Evolutionary conservation across 805 yeast genomes (phyloP).

Genomic region (Cyberlindnera petersonii): DNA sequence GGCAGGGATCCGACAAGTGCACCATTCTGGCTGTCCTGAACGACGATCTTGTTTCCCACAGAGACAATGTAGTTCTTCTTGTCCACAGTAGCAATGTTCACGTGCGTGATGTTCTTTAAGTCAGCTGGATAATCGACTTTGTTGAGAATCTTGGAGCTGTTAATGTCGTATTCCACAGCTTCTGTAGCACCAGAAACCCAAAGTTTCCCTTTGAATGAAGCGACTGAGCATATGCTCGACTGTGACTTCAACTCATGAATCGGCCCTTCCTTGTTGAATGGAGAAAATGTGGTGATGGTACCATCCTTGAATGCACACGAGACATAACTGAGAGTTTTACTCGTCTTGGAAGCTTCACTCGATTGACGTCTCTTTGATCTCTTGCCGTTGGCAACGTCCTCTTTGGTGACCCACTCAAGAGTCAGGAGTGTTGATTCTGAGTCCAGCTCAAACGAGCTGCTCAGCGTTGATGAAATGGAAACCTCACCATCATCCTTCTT

Average conservation of each 20-base stretch:
- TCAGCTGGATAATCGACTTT: constrained; percentile 16
- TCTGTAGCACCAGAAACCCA: constrained; percentile 29
- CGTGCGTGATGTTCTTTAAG: constrained; percentile 6
- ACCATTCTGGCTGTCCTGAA: constrained; percentile 7
- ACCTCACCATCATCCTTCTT: constrained; percentile 19
- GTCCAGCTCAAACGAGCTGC: constrained; percentile 38
- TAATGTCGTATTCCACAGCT: constrained; percentile 18
- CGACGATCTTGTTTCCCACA: constrained; percentile 7
- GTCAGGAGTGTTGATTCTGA: constrained; percentile 35
- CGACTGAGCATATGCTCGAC: constrained; percentile 18
- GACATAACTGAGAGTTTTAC: constrained; percentile 24
- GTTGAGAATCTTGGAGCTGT: constrained; percentile 13
- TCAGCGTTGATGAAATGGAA: constrained; percentile 21
- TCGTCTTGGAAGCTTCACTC: constrained; percentile 10
- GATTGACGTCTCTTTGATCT: constrained; percentile 28
- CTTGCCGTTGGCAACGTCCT: constrained; percentile 15
- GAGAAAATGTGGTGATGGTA: constrained; percentile 42
- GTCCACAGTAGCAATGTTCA: constrained; percentile 1
- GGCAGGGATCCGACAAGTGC: constrained; percentile 9
- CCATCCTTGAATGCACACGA: constrained; percentile 35
- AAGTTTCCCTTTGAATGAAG: constrained; percentile 23
- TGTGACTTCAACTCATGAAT: constrained; percentile 34
- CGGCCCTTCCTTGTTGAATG: constrained; percentile 37
- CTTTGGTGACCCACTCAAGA: constrained; percentile 34
- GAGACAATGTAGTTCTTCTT: constrained; percentile 1